phyloP scores from a whole-genome alignment of 345 rosid genomes.

The Viola odorata region DNA sequence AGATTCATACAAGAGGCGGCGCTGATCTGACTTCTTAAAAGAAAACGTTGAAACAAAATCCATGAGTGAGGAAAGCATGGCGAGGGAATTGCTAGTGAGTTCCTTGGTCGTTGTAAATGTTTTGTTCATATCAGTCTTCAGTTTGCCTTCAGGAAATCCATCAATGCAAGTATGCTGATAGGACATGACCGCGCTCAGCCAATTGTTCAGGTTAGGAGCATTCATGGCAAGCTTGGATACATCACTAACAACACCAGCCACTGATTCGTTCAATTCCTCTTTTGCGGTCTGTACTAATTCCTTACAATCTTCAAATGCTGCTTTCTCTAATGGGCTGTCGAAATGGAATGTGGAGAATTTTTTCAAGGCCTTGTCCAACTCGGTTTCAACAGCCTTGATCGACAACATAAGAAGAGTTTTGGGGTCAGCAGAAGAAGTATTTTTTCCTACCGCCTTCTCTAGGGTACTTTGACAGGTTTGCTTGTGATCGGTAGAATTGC shows the following conservation, averaged over 20 bases:
- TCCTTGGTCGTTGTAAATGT: conserved; percentile 36
- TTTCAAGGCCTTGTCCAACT: conserved; percentile 29
- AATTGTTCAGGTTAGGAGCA: conserved; percentile 42
- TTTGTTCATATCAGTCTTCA: conserved; percentile 45
- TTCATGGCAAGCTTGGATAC: conserved; percentile 16
- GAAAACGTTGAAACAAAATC: conserved; percentile 16
- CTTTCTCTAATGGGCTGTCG: conserved; percentile 36
- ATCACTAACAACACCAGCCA: conserved; percentile 23
- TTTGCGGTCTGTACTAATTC: conserved; percentile 44
- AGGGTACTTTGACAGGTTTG: conserved; percentile 44
- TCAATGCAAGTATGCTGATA: conserved; percentile 77
- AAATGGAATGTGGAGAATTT: conserved; percentile 33
- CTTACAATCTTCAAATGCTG: conserved; percentile 60
- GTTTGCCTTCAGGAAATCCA: conserved; percentile 66
- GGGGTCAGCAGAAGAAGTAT: conserved; percentile 30
- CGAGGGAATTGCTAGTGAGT: conserved; percentile 71
- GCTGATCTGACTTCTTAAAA: conserved; percentile 4
- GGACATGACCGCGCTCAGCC: conserved; percentile 80
- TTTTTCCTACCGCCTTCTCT: conserved; percentile 21
- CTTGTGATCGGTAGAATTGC: conserved; percentile 48
- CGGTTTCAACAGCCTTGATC: conserved; percentile 40
- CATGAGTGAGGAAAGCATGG: conserved; percentile 40
- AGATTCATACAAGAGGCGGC: conserved; percentile 36
- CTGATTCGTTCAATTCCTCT: conserved; percentile 41
- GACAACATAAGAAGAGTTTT: conserved; percentile 44